These are phyloP conservation scores for Magnusiomyces suaveolens DNA, from an alignment of 1,139 yeast genomes.

Conservation along the genomic window DNA sequence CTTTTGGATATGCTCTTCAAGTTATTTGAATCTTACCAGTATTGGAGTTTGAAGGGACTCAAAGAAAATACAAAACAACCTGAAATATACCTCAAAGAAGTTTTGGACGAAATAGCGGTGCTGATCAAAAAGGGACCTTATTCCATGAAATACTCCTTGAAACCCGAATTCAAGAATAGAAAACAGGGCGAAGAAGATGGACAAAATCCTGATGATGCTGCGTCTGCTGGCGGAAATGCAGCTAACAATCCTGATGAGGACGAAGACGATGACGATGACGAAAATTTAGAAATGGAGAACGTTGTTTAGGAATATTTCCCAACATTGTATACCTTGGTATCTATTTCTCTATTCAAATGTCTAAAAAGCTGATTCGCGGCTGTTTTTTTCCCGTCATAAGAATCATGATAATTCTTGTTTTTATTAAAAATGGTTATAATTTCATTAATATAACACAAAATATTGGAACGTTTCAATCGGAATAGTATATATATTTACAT, in stretches of 20 bases:
- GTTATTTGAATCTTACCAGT: conserved; percentile 88
- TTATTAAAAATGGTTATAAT: too few relatives aligned
- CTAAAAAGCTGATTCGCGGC: too few relatives aligned
- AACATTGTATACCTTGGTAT: too few relatives aligned
- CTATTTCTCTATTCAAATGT: too few relatives aligned
- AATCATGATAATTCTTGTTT: too few relatives aligned
- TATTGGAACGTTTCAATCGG: neutral
- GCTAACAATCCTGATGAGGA: conserved; percentile 14
- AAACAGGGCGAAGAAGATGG: conserved; percentile 10
- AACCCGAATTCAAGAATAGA: conserved; percentile 65
- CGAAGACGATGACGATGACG: conserved; percentile 27
- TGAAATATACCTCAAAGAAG: conserved; percentile 83
- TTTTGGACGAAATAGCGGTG: conserved; percentile 80
- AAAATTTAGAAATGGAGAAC: conserved; percentile 28
- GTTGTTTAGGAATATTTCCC: conserved; percentile 14
- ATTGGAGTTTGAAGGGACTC: conserved; percentile 91
- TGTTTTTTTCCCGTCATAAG: too few relatives aligned
- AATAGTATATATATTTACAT: neutral
- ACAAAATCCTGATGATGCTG: neutral
- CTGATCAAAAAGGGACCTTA: conserved; percentile 93
- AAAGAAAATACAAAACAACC: conserved; percentile 95
- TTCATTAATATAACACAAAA: too few relatives aligned
- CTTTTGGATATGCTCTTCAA: conserved; percentile 79
- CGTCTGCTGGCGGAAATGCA: conserved; percentile 5
- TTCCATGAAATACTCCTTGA: conserved; percentile 80